A percentile compares a stretch with the other conserved stretches of the same genome.
phyloP scores from a whole-genome alignment of 208 protist genomes.

The Trypanosoma platydactyli region DNA sequence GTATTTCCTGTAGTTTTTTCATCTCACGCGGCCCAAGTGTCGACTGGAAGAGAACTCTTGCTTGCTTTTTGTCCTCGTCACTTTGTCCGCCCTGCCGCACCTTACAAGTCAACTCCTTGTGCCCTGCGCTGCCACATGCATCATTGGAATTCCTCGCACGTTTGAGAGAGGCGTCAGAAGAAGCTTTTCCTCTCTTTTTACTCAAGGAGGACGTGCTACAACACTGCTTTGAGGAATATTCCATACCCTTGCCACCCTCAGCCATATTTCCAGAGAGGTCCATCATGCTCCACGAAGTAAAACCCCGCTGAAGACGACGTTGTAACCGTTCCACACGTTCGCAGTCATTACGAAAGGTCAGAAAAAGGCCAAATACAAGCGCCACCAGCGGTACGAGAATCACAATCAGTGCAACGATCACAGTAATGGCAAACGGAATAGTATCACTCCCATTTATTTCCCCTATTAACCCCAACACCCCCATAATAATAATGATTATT shows the following conservation, averaged over 20 bases:
- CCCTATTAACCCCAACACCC: constrained; percentile 37
- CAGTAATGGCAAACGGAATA: constrained; percentile 33
- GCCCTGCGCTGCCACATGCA: too few species aligned
- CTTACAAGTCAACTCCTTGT: too few species aligned
- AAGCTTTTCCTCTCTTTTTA: too few species aligned
- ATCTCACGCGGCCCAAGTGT: too few species aligned
- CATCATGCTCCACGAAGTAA: constrained; percentile 13
- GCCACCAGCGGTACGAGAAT: constrained; percentile 43
- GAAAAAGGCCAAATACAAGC: constrained; percentile 43
- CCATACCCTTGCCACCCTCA: too few species aligned
- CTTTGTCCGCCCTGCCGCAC: too few species aligned
- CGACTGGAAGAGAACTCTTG: too few species aligned
- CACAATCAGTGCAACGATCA: constrained; percentile 42
- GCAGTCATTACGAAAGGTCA: constrained; percentile 54
- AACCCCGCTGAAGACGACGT: constrained; percentile 33
- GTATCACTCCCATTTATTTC: constrained; percentile 4
- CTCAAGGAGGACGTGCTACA: too few species aligned
- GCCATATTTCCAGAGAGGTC: not conserved
- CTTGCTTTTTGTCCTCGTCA: too few species aligned
- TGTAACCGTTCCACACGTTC: constrained; percentile 47
- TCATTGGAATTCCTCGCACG: too few species aligned
- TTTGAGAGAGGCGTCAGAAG: too few species aligned
- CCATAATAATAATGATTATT: constrained; percentile 41
- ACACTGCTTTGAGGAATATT: not conserved
- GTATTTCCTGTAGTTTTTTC: too few species aligned